A percentile compares a stretch with the other conserved stretches of the same genome.
Conservation (phyloP, 176 grass and related monocot species). For the Guadua angustifolia region DNA sequence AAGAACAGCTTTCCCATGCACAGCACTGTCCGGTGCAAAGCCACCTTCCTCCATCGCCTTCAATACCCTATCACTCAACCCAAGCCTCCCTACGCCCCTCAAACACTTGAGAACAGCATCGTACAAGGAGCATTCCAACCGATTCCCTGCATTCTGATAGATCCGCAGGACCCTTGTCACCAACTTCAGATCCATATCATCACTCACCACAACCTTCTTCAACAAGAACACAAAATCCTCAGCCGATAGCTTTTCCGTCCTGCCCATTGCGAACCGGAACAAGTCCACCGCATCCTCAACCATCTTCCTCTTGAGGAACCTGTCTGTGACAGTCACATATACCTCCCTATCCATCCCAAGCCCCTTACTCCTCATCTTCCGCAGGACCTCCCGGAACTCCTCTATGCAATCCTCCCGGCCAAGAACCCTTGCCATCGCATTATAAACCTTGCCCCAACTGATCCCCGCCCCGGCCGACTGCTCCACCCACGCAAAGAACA, state of each 20-base stretch:
- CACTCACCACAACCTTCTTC: constrained; percentile 63
- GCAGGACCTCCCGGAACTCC: constrained; percentile 63
- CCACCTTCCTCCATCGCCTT: constrained; percentile 79
- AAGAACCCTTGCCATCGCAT: constrained; percentile 57
- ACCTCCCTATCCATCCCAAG: constrained; percentile 64
- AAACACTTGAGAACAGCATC: constrained; percentile 62
- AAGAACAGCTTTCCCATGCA: constrained; percentile 62
- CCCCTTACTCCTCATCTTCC: constrained; percentile 56
- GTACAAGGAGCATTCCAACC: constrained; percentile 51
- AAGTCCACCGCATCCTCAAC: constrained; percentile 60
- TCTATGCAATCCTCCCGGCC: constrained; percentile 57
- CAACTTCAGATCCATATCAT: constrained; percentile 64
- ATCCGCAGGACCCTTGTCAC: constrained; percentile 53
- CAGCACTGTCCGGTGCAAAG: constrained; percentile 51
- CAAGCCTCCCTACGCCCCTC: constrained; percentile 73
- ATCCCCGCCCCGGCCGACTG: constrained; percentile 39
- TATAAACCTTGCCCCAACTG: constrained; percentile 54
- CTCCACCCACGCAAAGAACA: constrained; percentile 75
- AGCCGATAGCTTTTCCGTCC: constrained; percentile 36
- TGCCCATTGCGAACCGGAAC: constrained; percentile 55
- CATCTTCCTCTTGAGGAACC: constrained; percentile 60
- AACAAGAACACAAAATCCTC: constrained; percentile 58
- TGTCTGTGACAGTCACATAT: constrained; percentile 49
- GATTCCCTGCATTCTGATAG: constrained; percentile 57
- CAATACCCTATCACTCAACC: constrained; percentile 65